These are phyloP conservation scores for Cryptosporidium ubiquitum DNA, from an alignment of 169 alveolate species.

Conservation along the genomic window DNA sequence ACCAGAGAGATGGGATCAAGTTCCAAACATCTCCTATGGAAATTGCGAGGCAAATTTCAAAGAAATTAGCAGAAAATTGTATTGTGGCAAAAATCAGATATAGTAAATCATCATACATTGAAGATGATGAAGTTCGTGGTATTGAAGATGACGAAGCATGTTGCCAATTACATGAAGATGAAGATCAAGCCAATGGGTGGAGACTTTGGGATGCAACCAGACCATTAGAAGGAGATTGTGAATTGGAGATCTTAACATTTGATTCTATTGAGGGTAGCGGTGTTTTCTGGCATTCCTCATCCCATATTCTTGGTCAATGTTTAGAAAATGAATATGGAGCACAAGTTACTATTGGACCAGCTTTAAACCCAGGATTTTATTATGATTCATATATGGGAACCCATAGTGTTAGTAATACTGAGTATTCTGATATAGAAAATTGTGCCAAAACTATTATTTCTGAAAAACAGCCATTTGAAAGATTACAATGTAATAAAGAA, in stretches of 20 bases:
- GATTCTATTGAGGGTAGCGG: constrained; percentile 94
- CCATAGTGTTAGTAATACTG: constrained; percentile 64
- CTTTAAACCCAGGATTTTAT: constrained; percentile 93
- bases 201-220: constrained; percentile 95
- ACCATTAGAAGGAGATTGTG: constrained; percentile 97
- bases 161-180: constrained; percentile 10
- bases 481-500: constrained; percentile 93
- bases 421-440: constrained; percentile 70
- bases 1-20: constrained; percentile 85
- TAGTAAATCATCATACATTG: constrained; percentile 78
- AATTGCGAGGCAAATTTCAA: constrained; percentile 89
- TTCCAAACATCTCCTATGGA: constrained; percentile 92
- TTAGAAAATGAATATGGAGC: constrained; percentile 96
- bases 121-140: constrained; percentile 81
- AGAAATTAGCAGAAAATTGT: constrained; percentile 88
- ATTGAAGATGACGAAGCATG: constrained; percentile 87
- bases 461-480: constrained; percentile 93
- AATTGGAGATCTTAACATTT: constrained; percentile 88
- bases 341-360: constrained; percentile 95
- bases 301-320: constrained; percentile 92
- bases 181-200: constrained; percentile 75
- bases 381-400: constrained; percentile 97
- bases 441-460: constrained; percentile 84
- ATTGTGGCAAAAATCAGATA: constrained; percentile 91
- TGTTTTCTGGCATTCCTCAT: constrained; percentile 98